phyloP scores from a whole-genome alignment of 2,329 filamentous ascomycete species.

The Aschersonia sp. region DNA sequence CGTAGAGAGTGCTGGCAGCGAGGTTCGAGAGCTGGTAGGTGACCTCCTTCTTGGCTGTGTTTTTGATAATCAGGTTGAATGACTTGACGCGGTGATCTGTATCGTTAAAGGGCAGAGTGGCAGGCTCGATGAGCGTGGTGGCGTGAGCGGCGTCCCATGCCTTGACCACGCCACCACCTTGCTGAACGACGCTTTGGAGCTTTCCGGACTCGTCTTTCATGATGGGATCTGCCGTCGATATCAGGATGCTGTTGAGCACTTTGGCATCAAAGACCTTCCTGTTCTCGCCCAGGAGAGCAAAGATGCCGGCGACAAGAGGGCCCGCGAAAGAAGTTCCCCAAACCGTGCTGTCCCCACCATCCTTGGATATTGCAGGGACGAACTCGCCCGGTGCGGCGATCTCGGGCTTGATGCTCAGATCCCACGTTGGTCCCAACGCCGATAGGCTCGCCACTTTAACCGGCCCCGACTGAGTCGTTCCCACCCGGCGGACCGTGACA shows the following conservation, averaged over 20 bases:
- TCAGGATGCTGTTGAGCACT: constrained; percentile 1
- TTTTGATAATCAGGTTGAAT: neutral
- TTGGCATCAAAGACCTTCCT: constrained; percentile 1
- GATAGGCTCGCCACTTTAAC: neutral
- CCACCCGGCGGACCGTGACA: neutral
- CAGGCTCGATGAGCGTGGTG: constrained; percentile 30
- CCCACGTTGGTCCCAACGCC: constrained; percentile 7
- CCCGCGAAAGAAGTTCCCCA: constrained; percentile 1
- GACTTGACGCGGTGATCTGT: constrained; percentile 15
- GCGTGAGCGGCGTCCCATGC: constrained; percentile 36
- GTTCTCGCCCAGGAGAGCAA: constrained; percentile 1
- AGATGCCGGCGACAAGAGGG: constrained; percentile 1
- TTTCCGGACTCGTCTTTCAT: neutral
- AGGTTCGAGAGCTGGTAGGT: constrained; percentile 1
- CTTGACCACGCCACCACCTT: constrained; percentile 38
- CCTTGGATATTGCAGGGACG: neutral
- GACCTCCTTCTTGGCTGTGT: neutral
- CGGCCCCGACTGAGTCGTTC: neutral
- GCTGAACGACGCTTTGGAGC: constrained; percentile 8
- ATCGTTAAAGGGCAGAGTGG: constrained; percentile 42
- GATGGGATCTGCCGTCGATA: constrained; percentile 3
- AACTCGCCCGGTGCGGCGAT: constrained; percentile 21
- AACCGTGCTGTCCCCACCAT: neutral
- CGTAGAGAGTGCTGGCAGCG: neutral
- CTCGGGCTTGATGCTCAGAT: constrained; percentile 26